phyloP scores from a whole-genome alignment of 2,329 filamentous ascomycete genomes.

The Emmonsiellopsis sp. region DNA sequence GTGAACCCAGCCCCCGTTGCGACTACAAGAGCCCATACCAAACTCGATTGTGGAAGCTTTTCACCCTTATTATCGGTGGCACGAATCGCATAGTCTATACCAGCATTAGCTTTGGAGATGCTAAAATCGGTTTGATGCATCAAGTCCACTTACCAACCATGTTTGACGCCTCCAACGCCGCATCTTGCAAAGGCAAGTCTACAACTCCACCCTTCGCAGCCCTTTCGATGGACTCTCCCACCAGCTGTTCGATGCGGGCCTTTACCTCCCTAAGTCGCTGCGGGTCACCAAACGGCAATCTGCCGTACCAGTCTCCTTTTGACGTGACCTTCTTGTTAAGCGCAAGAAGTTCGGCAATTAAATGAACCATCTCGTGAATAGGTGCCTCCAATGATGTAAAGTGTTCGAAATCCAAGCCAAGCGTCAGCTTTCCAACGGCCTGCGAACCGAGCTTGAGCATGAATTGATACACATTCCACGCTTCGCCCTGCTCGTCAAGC shows the following conservation, averaged over 20 bases:
- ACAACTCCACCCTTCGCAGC: conserved; percentile 13
- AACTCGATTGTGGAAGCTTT: conserved; percentile 38
- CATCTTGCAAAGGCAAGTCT: conserved; percentile 30
- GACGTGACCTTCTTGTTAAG: conserved; percentile 52
- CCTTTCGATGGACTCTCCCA: background rate
- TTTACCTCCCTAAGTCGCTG: background rate
- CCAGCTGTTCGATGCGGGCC: background rate
- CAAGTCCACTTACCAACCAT: background rate
- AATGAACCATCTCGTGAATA: conserved; percentile 42
- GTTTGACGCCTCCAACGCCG: conserved; percentile 36
- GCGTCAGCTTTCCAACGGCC: conserved; percentile 34
- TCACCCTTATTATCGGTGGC: conserved; percentile 47
- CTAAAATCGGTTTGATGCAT: no score
- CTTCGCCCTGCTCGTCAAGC: conserved; percentile 38
- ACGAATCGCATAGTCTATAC: conserved; percentile 42
- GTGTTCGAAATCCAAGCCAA: conserved; percentile 38
- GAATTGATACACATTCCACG: conserved; percentile 42
- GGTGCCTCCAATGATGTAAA: conserved; percentile 36
- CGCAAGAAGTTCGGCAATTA: conserved; percentile 42
- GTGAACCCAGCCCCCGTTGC: conserved; percentile 47
- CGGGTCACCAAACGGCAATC: conserved; percentile 45
- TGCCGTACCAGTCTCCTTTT: conserved; percentile 46
- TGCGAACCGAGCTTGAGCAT: conserved; percentile 41
- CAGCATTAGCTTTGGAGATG: background rate
- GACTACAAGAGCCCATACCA: conserved; percentile 34